phyloP scores from a whole-genome alignment of 768 basidiomycete genomes.

The Rhizopogon roseolus region DNA sequence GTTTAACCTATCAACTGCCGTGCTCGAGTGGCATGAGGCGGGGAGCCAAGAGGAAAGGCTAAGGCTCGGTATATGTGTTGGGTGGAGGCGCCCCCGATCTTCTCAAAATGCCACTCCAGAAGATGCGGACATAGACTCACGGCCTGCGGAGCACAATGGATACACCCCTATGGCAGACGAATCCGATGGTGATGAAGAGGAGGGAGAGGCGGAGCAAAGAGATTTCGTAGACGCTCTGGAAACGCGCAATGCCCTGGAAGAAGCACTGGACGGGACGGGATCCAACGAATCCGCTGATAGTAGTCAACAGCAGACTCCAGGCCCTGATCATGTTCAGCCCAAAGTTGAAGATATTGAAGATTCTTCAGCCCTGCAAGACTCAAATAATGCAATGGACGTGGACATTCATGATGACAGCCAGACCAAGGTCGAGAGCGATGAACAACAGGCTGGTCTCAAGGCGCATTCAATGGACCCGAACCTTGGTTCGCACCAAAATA shows the following conservation, averaged over 20 bases:
- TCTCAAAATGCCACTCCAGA: conserved; percentile 30
- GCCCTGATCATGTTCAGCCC: conserved; percentile 30
- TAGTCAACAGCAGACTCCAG: conserved; percentile 28
- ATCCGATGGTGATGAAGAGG: conserved; percentile 57
- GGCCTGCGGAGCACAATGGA: conserved; percentile 3
- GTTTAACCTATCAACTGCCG: conserved; percentile 73
- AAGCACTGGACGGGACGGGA: conserved; percentile 44
- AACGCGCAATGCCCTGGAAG: conserved; percentile 48
- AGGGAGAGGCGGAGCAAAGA: conserved; percentile 50
- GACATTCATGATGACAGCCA: conserved; percentile 23
- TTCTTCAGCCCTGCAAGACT: conserved; percentile 32
- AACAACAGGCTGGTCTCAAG: conserved; percentile 41
- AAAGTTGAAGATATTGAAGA: conserved; percentile 59
- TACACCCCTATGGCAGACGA: conserved; percentile 18
- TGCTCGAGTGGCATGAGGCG: conserved; percentile 85
- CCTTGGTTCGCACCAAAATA: conserved; percentile 36
- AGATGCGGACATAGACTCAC: conserved; percentile 27
- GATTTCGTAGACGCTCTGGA: conserved; percentile 59
- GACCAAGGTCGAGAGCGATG: conserved; percentile 21
- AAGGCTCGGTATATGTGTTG: conserved; percentile 59
- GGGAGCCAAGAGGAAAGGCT: conserved; percentile 60
- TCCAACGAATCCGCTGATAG: conserved; percentile 30
- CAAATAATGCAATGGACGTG: conserved; percentile 29
- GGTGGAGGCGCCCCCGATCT: conserved; percentile 51
- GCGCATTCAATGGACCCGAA: conserved; percentile 52